Evolutionary conservation across 371 early-diverging fungal species (phyloP).

Genomic region (Coemansia sp.): DNA sequence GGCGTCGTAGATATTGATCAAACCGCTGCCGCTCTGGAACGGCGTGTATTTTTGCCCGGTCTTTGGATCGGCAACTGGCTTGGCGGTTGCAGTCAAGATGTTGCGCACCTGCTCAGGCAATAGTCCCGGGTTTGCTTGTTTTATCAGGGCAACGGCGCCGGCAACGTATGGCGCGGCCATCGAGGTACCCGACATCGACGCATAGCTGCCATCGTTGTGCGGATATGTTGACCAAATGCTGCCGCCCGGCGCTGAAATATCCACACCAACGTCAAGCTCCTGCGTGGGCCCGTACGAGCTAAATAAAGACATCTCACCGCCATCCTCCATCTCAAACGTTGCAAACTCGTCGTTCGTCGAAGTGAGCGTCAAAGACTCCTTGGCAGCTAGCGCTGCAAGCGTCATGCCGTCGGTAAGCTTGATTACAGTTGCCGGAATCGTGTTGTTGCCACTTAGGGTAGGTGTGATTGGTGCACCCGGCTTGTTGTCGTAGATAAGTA

Average conservation of each 20-base stretch:
- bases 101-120: conserved; percentile 30
- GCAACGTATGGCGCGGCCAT: conserved; percentile 74
- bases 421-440: conserved; percentile 18
- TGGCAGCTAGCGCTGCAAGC: not conserved
- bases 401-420: conserved; percentile 8
- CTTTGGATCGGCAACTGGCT: conserved; percentile 5
- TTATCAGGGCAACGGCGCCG: conserved; percentile 63
- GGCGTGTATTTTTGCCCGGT: conserved; percentile 18
- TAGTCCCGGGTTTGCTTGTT: conserved; percentile 45
- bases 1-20: conserved; percentile 65
- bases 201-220: conserved; percentile 52
- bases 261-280: conserved; percentile 63
- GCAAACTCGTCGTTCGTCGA: not conserved
- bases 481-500: conserved; percentile 44
- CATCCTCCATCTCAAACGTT: conserved; percentile 30
- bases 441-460: conserved; percentile 20
- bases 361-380: not conserved
- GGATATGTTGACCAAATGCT: conserved; percentile 69
- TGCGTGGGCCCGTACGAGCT: conserved; percentile 69
- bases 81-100: conserved; percentile 6
- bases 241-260: conserved; percentile 68
- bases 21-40: conserved; percentile 64
- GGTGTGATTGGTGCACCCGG: too few species aligned
- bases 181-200: conserved; percentile 64
- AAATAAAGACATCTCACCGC: conserved; percentile 33